A percentile compares a stretch with the other conserved stretches of the same genome.
Evolutionary conservation across 2,329 filamentous ascomycete species (phyloP).

Genomic region (Emergomyces pasteurianus): DNA sequence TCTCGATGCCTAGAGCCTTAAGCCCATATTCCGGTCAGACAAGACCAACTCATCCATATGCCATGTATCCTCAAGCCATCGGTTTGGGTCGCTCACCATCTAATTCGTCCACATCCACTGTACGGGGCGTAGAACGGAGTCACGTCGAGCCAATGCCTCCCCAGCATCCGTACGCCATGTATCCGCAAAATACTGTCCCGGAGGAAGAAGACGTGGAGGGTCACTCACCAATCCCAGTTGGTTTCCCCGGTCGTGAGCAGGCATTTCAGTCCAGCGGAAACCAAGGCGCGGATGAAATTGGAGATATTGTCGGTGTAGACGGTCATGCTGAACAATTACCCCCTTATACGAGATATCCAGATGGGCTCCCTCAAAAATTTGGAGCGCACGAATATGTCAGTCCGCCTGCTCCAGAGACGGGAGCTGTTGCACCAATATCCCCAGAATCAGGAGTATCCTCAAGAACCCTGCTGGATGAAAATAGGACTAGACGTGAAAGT

Average conservation of each 20-base stretch:
- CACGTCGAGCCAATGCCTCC: constrained; percentile 54
- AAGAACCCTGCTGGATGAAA: constrained; percentile 12
- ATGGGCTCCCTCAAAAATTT: constrained; percentile 53
- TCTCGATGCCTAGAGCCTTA: constrained; percentile 38
- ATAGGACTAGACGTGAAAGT: constrained; percentile 9
- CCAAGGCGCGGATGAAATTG: constrained; percentile 59
- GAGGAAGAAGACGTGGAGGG: constrained; percentile 41
- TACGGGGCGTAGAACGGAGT: constrained; percentile 45
- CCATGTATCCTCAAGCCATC: constrained; percentile 68
- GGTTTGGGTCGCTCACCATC: constrained; percentile 47
- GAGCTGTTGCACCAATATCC: constrained; percentile 12
- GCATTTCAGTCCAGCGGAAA: constrained; percentile 62
- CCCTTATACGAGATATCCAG: constrained; percentile 81
- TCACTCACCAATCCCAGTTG: constrained; percentile 46
- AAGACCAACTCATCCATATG: constrained; percentile 72
- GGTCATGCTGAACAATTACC: constrained; percentile 86
- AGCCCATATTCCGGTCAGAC: constrained; percentile 58
- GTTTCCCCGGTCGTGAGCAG: constrained; percentile 57
- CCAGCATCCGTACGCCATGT: constrained; percentile 76
- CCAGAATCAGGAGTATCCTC: constrained; percentile 24
- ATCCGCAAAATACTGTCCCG: constrained; percentile 62
- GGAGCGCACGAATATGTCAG: constrained; percentile 24
- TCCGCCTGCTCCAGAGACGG: constrained; percentile 31
- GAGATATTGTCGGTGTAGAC: constrained; percentile 74
- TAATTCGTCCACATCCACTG: constrained; percentile 59